Conservation (phyloP, 2,329 filamentous ascomycete species). For the Beauveria caledonica region DNA sequence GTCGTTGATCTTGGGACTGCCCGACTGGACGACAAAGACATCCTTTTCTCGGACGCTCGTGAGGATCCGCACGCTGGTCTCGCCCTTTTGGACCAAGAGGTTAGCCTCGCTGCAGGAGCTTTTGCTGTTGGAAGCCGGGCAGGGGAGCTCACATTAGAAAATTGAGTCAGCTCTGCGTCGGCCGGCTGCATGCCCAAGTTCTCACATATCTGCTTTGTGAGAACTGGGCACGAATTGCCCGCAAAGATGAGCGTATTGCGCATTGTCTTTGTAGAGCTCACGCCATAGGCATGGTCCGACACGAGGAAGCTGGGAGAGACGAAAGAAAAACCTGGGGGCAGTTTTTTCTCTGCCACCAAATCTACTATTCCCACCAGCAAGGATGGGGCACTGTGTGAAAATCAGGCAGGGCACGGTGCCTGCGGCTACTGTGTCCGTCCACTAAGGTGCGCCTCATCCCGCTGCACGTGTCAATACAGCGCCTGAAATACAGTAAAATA, state of each 20-base stretch:
- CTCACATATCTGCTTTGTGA: conserved; percentile 59
- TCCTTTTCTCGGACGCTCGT: conserved; percentile 90
- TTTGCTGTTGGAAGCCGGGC: conserved; percentile 5
- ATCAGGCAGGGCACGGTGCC: neutral
- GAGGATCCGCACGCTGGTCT: conserved; percentile 61
- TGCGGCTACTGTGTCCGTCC: too few relatives aligned
- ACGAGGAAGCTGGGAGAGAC: conserved; percentile 18
- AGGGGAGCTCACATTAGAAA: conserved; percentile 54
- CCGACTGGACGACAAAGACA: conserved; percentile 97
- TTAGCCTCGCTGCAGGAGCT: conserved; percentile 13
- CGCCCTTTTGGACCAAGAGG: conserved; percentile 41
- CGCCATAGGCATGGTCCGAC: conserved; percentile 17
- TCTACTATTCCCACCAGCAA: neutral
- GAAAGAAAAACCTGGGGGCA: conserved; percentile 10
- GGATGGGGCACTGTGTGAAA: conserved; percentile 1
- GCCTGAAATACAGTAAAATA: conserved; percentile 1
- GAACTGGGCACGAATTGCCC: conserved; percentile 57
- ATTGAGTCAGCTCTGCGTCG: conserved; percentile 58
- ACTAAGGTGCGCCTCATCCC: neutral
- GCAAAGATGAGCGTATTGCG: conserved; percentile 61
- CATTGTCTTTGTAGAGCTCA: conserved; percentile 40
- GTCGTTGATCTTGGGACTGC: conserved; percentile 93
- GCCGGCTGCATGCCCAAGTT: conserved; percentile 59
- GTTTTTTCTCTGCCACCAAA: conserved; percentile 7
- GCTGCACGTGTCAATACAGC: neutral